Base-by-base conservation (phyloP, 441 rosid genomes). In the Dalechampia spathulata region DNA sequence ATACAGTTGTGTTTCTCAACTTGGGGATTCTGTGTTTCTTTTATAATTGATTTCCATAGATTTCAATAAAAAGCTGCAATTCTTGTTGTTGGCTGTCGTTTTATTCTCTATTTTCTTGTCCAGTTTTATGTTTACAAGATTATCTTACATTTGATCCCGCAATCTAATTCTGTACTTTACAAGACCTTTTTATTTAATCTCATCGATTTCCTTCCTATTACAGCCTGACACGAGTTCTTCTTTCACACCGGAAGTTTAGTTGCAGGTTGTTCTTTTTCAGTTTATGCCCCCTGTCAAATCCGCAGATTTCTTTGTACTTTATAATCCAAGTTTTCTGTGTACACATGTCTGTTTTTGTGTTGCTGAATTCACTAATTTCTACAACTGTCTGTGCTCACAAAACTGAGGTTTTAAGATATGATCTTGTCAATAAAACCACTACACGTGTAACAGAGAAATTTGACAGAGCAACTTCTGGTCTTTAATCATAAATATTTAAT, bases 341-440 rank as follows among this genome's bases (percentile, higher is more conserved):
- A 15, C 23, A 52, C 21, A 16, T 22, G 32, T 41, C 27, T 27
- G 30, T 34, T 21, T 39, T 26, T 22, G 13, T 36, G 19, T 40
- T 41, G 58, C 40, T 5, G 11, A 30, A 43, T 51, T 63, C 20
- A 45, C 52, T 21, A 32, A 44, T 49, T 41, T 59, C 40, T 26
- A 26, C 49, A 32, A 66, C 43, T 43, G 47, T 52, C 17, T 54
- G 41, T 11, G 41, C 22, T 17, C 6, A 25, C 49, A 38, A 50
- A 26, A 19, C 15, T 22, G 49, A 10, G 42, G n/a, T 15, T 11
- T 22, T 10, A n/a, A 51, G 27, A 22, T 25, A 50, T 60, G 51
- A 19, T 23, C 14, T 32, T 27, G 41, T 39, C 41, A 30, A 66
- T 17, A 47, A 34, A 16, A 25, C 27, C 52, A 26, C 38, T 16